Evolutionary conservation across 352 stramenopile species (phyloP).

Genomic region (Globisporangium spiculum): DNA sequence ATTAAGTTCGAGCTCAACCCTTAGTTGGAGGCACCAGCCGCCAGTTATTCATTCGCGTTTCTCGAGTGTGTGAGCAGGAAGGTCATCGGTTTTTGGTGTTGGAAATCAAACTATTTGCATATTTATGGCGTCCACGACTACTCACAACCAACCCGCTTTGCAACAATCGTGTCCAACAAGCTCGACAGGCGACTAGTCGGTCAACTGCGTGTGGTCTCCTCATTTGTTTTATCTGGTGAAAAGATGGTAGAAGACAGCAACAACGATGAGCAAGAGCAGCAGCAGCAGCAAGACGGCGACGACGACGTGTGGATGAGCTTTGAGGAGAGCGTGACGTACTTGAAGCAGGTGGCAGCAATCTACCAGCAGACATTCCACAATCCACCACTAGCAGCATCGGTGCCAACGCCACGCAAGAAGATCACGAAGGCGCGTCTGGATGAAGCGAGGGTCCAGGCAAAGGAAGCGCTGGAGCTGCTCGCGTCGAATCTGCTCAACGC

Average conservation of each 20-base stretch:
- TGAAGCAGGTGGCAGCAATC: slow-evolving; percentile 41
- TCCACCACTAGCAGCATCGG: neutral
- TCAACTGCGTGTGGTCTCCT: neutral
- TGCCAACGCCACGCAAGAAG: slow-evolving; percentile 15
- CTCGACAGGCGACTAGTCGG: neutral
- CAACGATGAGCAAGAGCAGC: slow-evolving; percentile 10
- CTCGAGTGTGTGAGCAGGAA: neutral
- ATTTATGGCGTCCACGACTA: neutral
- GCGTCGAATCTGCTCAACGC: slow-evolving; percentile 57
- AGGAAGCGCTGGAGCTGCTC: slow-evolving; percentile 52
- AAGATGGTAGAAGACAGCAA: neutral
- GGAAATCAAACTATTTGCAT: neutral
- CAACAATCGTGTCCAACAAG: neutral
- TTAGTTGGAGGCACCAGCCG: neutral
- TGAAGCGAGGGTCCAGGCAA: slow-evolving; percentile 41
- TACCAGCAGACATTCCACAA: slow-evolving; percentile 46
- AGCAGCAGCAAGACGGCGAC: neutral
- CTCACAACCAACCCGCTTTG: neutral
- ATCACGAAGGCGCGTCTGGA: slow-evolving; percentile 38
- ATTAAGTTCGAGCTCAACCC: neutral
- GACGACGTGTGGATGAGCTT: slow-evolving; percentile 44
- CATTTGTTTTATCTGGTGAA: neutral
- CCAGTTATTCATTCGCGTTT: neutral
- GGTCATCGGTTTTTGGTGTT: neutral
- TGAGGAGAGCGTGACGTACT: slow-evolving; percentile 52